Conservation (phyloP, 306 rosid species). For the Dicorynia guianensis region DNA sequence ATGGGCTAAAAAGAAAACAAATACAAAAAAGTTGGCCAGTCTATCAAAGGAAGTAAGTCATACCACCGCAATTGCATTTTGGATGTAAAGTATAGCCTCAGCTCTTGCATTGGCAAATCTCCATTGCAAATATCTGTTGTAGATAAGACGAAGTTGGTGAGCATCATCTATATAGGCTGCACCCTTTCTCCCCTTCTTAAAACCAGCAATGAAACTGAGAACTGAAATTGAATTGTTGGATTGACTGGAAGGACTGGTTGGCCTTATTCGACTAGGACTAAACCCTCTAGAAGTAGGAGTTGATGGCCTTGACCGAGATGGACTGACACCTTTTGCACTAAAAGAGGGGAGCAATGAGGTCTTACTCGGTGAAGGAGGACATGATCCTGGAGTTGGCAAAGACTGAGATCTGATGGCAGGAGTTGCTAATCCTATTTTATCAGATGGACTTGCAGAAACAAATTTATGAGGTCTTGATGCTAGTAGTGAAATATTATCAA, state of each 20-base stretch:
- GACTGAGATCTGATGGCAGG: constrained; percentile 59
- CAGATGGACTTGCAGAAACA: constrained; percentile 48
- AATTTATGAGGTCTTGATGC: constrained; percentile 55
- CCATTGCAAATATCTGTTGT: constrained; percentile 86
- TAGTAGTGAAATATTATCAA: constrained; percentile 49
- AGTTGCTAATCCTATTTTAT: constrained; percentile 38
- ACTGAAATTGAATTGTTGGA: constrained; percentile 70
- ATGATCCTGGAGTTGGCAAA: constrained; percentile 49
- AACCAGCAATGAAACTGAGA: constrained; percentile 81
- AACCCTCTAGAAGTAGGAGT: constrained; percentile 78
- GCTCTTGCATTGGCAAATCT: constrained; percentile 84
- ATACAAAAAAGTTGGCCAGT: background rate
- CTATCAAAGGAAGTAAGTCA: constrained; percentile 25
- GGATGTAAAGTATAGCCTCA: constrained; percentile 62
- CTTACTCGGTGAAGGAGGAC: constrained; percentile 64
- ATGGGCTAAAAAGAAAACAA: background rate
- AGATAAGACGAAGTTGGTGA: constrained; percentile 78
- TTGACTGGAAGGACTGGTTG: constrained; percentile 53
- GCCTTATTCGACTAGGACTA: constrained; percentile 67
- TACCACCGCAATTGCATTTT: constrained; percentile 77
- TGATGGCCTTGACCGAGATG: constrained; percentile 76
- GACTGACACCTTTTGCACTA: constrained; percentile 76
- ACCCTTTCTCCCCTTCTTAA: constrained; percentile 73
- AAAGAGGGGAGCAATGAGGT: constrained; percentile 42
- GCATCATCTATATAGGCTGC: constrained; percentile 74